Percentiles rank a stretch among this genome's conserved stretches.
phyloP scores from a whole-genome alignment of 2,329 filamentous ascomycete genomes.

The Microdochium paspali region DNA sequence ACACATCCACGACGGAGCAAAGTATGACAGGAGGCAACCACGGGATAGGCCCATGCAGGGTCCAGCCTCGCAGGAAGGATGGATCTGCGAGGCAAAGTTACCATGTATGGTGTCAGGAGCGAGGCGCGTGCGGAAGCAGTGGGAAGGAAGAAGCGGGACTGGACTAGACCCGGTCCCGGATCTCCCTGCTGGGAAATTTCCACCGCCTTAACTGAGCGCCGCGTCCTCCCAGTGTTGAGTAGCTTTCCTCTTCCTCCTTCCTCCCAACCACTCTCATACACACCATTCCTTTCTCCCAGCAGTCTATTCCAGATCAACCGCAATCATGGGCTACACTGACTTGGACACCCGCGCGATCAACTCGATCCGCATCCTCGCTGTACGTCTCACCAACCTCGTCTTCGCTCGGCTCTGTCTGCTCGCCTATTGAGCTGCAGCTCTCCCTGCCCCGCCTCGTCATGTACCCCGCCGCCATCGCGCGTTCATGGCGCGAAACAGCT shows the following conservation, averaged over 20 bases:
- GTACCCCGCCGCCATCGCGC: constrained; percentile 7
- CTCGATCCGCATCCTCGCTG: constrained; percentile 93
- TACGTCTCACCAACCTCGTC: constrained; percentile 44
- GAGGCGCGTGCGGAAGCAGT: background rate
- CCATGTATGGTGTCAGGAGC: background rate
- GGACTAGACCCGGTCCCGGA: background rate
- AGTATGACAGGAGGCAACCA: too few relatives aligned
- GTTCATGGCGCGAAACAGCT: constrained; percentile 13
- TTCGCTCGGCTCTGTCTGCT: constrained; percentile 9
- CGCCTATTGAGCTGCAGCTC: constrained; percentile 2
- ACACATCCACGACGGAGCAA: too few relatives aligned
- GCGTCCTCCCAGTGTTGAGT: constrained; percentile 4
- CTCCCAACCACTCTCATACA: background rate
- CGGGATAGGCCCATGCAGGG: too few relatives aligned
- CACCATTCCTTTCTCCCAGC: background rate
- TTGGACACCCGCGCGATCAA: constrained; percentile 88
- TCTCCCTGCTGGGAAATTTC: background rate
- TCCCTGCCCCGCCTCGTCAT: constrained; percentile 13
- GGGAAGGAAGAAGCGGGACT: background rate
- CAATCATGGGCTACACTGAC: constrained; percentile 80
- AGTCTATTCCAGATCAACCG: constrained; percentile 13
- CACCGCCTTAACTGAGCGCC: constrained; percentile 4
- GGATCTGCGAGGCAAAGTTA: background rate
- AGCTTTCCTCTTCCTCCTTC: background rate
- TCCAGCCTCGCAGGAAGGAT: too few relatives aligned